Percentiles rank a stretch among this genome's conserved stretches.
Conservation (phyloP, 306 rosid genomes). For the Glycyrrhiza uralensis region DNA sequence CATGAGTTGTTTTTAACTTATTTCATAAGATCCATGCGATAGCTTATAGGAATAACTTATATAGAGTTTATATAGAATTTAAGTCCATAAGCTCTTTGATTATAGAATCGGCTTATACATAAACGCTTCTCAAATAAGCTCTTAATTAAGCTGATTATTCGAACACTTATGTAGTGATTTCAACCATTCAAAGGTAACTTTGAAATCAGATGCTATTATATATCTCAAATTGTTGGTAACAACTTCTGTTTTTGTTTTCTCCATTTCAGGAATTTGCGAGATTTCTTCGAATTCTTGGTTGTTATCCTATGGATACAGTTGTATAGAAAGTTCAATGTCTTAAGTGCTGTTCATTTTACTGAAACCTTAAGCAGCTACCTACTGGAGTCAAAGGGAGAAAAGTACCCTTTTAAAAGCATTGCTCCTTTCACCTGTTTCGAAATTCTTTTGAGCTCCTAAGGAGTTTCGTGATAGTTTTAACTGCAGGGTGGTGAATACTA, state of each 20-base stretch:
- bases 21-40: no score
- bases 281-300: slow-evolving; percentile 76
- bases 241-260: neutral
- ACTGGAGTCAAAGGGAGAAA: slow-evolving; percentile 19
- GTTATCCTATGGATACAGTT: slow-evolving; percentile 54
- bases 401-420: slow-evolving; percentile 21
- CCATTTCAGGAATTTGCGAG: slow-evolving; percentile 61
- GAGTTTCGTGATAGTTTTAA: slow-evolving; percentile 23
- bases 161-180: no score
- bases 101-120: no score
- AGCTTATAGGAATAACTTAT: no score
- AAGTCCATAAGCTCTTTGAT: no score
- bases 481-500: slow-evolving; percentile 6
- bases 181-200: neutral
- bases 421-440: neutral
- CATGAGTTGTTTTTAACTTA: no score
- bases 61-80: no score
- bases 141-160: no score
- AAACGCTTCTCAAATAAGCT: no score
- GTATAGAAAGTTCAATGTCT: slow-evolving; percentile 13
- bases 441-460: slow-evolving; percentile 35
- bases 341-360: slow-evolving; percentile 35
- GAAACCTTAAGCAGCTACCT: slow-evolving; percentile 15
- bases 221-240: neutral
- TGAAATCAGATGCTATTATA: neutral